Evolutionary conservation across 78 protist genomes (phyloP).

Genomic region (Speleostelium caveatum): DNA sequence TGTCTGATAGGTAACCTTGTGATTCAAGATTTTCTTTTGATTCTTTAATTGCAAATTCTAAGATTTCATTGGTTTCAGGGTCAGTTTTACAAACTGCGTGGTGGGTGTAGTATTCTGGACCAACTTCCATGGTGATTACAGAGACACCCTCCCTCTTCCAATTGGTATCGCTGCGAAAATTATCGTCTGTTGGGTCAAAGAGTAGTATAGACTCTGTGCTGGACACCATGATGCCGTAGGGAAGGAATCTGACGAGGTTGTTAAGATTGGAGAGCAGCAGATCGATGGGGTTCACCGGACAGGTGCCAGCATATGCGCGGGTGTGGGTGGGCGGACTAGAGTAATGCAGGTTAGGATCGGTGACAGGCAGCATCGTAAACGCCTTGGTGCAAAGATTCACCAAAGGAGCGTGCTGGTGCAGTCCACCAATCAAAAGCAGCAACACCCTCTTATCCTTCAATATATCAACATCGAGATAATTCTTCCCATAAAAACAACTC

Average conservation of each 20-base stretch:
- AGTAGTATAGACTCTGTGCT: slow-evolving; percentile 51
- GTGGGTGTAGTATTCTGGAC: background rate
- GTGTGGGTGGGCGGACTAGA: background rate
- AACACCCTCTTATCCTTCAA: slow-evolving; percentile 20
- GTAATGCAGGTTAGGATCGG: background rate
- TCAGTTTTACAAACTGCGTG: slow-evolving; percentile 53
- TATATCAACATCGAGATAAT: slow-evolving; percentile 50
- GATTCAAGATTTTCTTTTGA: background rate
- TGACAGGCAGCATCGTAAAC: slow-evolving; percentile 32
- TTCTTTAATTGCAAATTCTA: slow-evolving; percentile 8
- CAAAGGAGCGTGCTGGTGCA: slow-evolving; percentile 44
- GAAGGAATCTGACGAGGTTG: background rate
- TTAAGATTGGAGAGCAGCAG: slow-evolving; percentile 41
- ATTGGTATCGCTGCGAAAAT: background rate
- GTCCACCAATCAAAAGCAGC: slow-evolving; percentile 64
- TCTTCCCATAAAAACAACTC: slow-evolving; percentile 12
- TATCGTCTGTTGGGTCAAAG: background rate
- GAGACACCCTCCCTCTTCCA: slow-evolving; percentile 38
- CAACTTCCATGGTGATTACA: slow-evolving; percentile 15
- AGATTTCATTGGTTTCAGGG: background rate
- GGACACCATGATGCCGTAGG: slow-evolving; percentile 16
- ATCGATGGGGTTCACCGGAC: slow-evolving; percentile 60
- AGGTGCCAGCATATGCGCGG: background rate
- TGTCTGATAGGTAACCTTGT: slow-evolving; percentile 1
- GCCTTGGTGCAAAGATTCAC: slow-evolving; percentile 62